Conservation (phyloP, 768 basidiomycete genomes). For the Trametes coccinea region DNA sequence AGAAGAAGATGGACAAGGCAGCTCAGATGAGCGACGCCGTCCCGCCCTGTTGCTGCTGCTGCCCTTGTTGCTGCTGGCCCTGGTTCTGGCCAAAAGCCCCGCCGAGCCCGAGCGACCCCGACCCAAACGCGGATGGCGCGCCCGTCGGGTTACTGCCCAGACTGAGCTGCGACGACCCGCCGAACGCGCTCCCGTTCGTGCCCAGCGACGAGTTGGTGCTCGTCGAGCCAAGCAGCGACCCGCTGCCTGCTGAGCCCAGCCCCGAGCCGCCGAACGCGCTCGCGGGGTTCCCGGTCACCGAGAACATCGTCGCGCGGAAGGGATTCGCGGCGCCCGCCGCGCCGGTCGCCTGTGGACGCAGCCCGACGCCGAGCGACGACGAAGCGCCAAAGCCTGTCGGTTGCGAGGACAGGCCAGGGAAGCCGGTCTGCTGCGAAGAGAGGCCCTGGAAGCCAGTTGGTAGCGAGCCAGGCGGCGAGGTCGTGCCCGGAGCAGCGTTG, state of each 20-base stretch:
- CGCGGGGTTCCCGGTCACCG: conserved; percentile 16
- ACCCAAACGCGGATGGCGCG: conserved; percentile 24
- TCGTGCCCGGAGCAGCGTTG: conserved; percentile 2
- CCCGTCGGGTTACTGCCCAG: conserved; percentile 20
- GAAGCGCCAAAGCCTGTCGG: conserved; percentile 22
- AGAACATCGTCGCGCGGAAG: conserved; percentile 43
- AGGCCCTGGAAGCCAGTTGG: conserved; percentile 55
- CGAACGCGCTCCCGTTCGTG: conserved; percentile 10
- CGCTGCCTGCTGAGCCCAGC: conserved; percentile 11
- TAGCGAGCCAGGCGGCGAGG: conserved; percentile 42
- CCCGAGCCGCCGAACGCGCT: conserved; percentile 13
- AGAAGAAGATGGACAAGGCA: background rate
- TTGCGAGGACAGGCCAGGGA: conserved; percentile 38
- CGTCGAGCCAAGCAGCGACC: conserved; percentile 25
- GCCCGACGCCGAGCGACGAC: conserved; percentile 32
- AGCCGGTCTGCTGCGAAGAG: conserved; percentile 27
- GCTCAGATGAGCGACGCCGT: conserved; percentile 51
- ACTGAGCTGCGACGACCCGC: conserved; percentile 9
- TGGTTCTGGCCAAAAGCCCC: conserved; percentile 13
- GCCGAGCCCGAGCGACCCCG: conserved; percentile 19
- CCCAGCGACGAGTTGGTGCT: conserved; percentile 29
- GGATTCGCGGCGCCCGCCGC: conserved; percentile 39
- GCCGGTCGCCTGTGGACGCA: conserved; percentile 44
- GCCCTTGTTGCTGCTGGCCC: conserved; percentile 40
- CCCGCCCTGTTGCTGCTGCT: conserved; percentile 41